Evolutionary conservation across 805 yeast genomes (phyloP), one percentile per base, ranked within the genome.

Genomic region (Clavispora carvajalis): DNA sequence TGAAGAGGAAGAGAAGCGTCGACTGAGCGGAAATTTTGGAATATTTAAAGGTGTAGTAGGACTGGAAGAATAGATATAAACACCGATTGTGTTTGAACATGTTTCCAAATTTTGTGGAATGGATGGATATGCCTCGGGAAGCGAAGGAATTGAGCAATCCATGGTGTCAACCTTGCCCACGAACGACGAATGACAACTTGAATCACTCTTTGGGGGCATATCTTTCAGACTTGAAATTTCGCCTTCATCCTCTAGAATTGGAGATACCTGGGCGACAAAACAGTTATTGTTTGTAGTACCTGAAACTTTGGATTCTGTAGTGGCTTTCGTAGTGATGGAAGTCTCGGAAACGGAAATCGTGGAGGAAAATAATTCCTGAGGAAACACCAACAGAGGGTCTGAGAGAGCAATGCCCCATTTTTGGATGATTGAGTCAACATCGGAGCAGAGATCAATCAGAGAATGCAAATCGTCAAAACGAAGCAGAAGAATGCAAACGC

Each of bases 371-470:
- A 65, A 47, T 17, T 63, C 67, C 3, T 51, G 45, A 0, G 74
- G 74, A 29, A 69, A 62, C 3, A 39, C 30, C 39, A 59, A 57
- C 22, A 39, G 41, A 7, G 44, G 41, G 41, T 69, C 74, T 2
- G 70, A 62, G 9, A 65, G 46, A 2, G 68, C 71, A 17, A 66
- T 65, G 4, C 61, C 71, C 74, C 74, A 69, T 43, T 69, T 69
- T 43, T 69, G 73, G 22, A 69, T 54, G 5, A 69, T 57, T n/a
- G 61, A 50, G 25, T 54, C 50, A 12, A 41, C 45, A 9, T 55
- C 55, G 1, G 69, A 63, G 29, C 44, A 4, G 40, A 17, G 34
- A 10, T 19, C 31, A 3, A 28, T 19, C 18, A 8, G 12, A 5
- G 31, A 15, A 10, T 2, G 5, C 3, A 8, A 15, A 4, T 6